Base-by-base conservation (phyloP, 2,329 filamentous ascomycete genomes). In the Talaromyces marneffei region DNA sequence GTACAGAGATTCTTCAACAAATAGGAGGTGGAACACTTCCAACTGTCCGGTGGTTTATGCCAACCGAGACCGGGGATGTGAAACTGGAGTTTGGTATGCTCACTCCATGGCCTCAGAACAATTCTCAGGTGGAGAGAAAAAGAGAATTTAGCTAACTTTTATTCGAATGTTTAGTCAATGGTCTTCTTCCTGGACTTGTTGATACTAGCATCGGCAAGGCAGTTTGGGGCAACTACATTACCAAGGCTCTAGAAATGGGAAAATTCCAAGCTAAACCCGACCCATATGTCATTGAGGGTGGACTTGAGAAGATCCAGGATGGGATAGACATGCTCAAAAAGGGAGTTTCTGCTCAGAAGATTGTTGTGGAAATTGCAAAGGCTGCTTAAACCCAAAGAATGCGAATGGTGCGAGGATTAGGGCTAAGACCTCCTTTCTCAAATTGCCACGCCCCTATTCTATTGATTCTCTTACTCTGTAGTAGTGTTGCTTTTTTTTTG, bases 271-370 rank as follows among this genome's bases (percentile, higher is more conserved):
- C 67, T 25, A 61, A 67, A 14, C 76, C 77, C 9, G 69, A 73
- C 60, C 67, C 75, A 16, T 46, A 72, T 40, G 67, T 78, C 4
- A 66, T 77, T 29, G 72, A 73, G 2, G 71, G 74, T 62, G 76
- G 76, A 18, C 61, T 78, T 25, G 68, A 73, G 31, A 69, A 65
- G 16, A 67, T 77, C 33, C 74, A 77, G 52, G 68, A 69, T 7
- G 76, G 71, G 16, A 62, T 77, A 5, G 74, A 77, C 58, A 70
- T 66, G 64, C 66, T 72, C 63, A 74, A 71, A 65, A 68, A 66
- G 52, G 76, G 76, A 35, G 75, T 78, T 7, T 73, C 70, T 62
- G 76, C 74, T 20, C 67, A 67, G 65, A 78, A 78, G 64, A 67
- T 78, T 16, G 74, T 76, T 7, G 69, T 78, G 25, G 64, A 65